Evolutionary conservation across 2,329 filamentous ascomycete genomes (phyloP).

Genomic region (Aspergillus novoparasiticus): DNA sequence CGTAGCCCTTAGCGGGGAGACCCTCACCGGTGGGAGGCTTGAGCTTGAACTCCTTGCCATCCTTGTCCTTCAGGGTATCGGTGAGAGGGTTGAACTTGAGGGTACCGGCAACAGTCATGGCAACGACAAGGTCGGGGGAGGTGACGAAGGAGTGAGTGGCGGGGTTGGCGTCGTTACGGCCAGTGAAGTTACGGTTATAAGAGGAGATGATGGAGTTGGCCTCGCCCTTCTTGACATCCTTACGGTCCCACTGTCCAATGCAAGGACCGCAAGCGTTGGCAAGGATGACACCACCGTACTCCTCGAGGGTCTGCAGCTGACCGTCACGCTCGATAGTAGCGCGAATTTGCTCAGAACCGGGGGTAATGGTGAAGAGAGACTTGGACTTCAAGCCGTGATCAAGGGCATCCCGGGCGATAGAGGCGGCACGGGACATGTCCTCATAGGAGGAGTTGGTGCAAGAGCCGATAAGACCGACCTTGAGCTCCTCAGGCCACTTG

Average conservation of each 20-base stretch:
- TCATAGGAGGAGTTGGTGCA: slow-evolving; percentile 92
- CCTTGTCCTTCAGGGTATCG: slow-evolving; percentile 88
- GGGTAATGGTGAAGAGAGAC: slow-evolving; percentile 90
- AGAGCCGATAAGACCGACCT: slow-evolving; percentile 94
- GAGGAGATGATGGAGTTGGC: slow-evolving; percentile 97
- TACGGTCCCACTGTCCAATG: slow-evolving; percentile 94
- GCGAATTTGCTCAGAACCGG: slow-evolving; percentile 94
- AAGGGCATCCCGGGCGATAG: slow-evolving; percentile 87
- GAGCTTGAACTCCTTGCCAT: slow-evolving; percentile 95
- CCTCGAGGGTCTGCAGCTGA: slow-evolving; percentile 90
- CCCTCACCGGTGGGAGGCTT: slow-evolving; percentile 76
- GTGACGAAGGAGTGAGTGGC: slow-evolving; percentile 92
- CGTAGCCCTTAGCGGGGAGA: slow-evolving; percentile 80
- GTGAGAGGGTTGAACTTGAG: slow-evolving; percentile 94
- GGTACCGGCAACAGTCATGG: slow-evolving; percentile 78
- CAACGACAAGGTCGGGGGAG: slow-evolving; percentile 86
- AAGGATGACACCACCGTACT: slow-evolving; percentile 91
- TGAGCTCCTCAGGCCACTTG: slow-evolving; percentile 93
- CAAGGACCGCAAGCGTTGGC: slow-evolving; percentile 94
- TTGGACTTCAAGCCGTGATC: slow-evolving; percentile 93
- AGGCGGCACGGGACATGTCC: slow-evolving; percentile 92
- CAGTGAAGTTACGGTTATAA: slow-evolving; percentile 99
- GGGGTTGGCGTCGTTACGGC: slow-evolving; percentile 94
- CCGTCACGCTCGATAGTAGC: slow-evolving; percentile 90
- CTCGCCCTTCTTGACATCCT: slow-evolving; percentile 90